Percentiles rank a stretch among this genome's conserved stretches.
Evolutionary conservation across 2,329 filamentous ascomycete species (phyloP).

Genomic region (Leptographium wingfieldii): DNA sequence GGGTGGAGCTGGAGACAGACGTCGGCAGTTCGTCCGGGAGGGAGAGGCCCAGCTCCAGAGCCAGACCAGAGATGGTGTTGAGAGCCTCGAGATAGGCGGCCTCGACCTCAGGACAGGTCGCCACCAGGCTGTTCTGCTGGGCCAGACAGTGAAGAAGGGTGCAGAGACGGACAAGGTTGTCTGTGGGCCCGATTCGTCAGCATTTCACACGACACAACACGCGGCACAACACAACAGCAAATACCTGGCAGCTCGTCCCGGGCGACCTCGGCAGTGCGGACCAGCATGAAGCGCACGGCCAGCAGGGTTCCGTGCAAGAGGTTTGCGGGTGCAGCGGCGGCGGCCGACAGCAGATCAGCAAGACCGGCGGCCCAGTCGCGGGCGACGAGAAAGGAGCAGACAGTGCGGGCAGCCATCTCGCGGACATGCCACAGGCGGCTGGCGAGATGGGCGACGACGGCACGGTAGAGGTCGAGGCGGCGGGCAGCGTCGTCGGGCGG

Average conservation of each 20-base stretch:
- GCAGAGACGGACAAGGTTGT: conserved; percentile 2
- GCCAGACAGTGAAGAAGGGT: conserved; percentile 5
- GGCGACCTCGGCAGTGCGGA: conserved; percentile 30
- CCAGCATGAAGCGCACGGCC: conserved; percentile 42
- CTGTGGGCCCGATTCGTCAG: background rate
- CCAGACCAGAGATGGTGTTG: conserved; percentile 24
- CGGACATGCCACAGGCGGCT: conserved; percentile 70
- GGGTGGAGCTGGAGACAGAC: background rate
- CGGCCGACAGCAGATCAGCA: conserved; percentile 21
- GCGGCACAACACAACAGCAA: too few relatives aligned
- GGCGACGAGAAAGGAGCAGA: conserved; percentile 48
- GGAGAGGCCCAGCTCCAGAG: background rate
- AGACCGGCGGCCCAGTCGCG: conserved; percentile 34
- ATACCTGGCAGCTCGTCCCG: conserved; percentile 27
- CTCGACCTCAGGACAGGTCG: conserved; percentile 25
- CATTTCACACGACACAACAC: background rate
- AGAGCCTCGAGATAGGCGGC: conserved; percentile 34
- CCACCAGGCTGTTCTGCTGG: conserved; percentile 4
- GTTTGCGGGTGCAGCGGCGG: conserved; percentile 28
- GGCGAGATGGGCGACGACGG: conserved; percentile 49
- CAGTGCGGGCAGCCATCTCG: conserved; percentile 65
- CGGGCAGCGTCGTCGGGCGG: conserved; percentile 40
- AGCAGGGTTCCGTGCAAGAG: conserved; percentile 45
- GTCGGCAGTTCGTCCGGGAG: background rate
- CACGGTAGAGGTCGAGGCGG: conserved; percentile 39